Evolutionary conservation across 257 asterid genomes (phyloP).

Genomic region (Rehmannia glutinosa): DNA sequence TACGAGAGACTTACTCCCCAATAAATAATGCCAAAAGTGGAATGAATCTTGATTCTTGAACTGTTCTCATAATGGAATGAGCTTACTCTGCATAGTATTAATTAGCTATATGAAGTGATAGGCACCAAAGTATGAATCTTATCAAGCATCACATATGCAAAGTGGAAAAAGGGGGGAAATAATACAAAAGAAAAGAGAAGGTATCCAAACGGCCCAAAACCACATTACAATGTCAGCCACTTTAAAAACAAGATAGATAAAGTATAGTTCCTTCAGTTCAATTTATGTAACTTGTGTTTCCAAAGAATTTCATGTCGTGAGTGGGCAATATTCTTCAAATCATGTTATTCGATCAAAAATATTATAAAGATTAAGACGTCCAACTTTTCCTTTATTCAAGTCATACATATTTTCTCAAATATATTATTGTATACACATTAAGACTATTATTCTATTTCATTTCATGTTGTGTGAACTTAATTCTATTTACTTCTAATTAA

Average conservation of each 20-base stretch:
- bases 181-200: background rate
- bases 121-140: no score
- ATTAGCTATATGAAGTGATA: background rate
- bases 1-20: no score
- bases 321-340: background rate
- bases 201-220: background rate
- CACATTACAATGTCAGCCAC: conserved; percentile 15
- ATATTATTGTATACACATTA: no score
- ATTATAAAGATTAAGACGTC: no score
- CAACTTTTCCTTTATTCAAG: no score
- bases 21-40: background rate
- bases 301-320: background rate
- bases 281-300: background rate
- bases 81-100: background rate
- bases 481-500: no score
- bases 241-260: conserved; percentile 9
- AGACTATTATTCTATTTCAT: no score
- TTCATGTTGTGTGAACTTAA: no score
- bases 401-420: no score
- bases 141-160: background rate
- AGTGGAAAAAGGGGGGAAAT: background rate
- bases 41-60: background rate
- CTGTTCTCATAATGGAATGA: background rate
- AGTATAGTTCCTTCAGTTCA: background rate
- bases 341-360: background rate